phyloP scores from a whole-genome alignment of 257 asterid genomes.

The Scutellaria barbata region DNA sequence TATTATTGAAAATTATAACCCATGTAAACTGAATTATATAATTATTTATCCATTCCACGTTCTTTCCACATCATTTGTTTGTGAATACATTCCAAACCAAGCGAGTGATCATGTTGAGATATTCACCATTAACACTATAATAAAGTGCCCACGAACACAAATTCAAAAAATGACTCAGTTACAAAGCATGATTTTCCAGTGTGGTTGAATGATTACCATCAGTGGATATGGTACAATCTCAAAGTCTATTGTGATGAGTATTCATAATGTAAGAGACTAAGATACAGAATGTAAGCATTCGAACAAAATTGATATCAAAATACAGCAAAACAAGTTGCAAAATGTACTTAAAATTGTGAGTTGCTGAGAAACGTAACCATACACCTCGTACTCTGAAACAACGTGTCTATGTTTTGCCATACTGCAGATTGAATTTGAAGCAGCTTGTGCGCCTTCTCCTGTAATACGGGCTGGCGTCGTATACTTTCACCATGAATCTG shows the following conservation, averaged over 20 bases:
- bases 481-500: constrained; percentile 92
- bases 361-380: constrained; percentile 79
- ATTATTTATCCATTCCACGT: too few relatives aligned
- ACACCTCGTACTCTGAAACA: constrained; percentile 81
- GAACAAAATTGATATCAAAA: constrained; percentile 31
- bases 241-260: background rate
- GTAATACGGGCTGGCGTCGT: constrained; percentile 60
- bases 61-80: too few relatives aligned
- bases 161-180: background rate
- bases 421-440: constrained; percentile 67
- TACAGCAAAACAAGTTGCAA: constrained; percentile 14
- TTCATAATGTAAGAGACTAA: background rate
- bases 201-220: constrained; percentile 6
- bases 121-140: too few relatives aligned
- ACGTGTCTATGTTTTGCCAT: constrained; percentile 73
- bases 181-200: background rate
- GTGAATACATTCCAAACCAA: too few relatives aligned
- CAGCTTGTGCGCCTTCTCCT: constrained; percentile 65
- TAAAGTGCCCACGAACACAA: background rate
- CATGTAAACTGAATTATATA: too few relatives aligned
- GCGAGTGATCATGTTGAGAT: too few relatives aligned
- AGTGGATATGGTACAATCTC: constrained; percentile 10
- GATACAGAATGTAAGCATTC: background rate
- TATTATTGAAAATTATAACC: too few relatives aligned
- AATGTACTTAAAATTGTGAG: constrained; percentile 63